These are phyloP conservation scores for Quercus gilva DNA, from an alignment of 306 rosid species.

Conservation along the genomic window DNA sequence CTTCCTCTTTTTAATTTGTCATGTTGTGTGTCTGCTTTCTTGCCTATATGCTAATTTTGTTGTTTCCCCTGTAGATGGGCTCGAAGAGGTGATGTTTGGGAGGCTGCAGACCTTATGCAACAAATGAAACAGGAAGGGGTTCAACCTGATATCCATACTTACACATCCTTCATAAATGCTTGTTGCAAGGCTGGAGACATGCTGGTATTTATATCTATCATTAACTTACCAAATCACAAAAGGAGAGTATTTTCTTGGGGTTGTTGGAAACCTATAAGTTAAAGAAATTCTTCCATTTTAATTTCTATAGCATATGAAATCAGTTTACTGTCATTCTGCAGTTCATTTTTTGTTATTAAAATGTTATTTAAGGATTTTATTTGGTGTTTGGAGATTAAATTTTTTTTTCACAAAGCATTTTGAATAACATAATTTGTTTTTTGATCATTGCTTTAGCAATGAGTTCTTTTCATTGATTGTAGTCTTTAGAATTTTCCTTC, in stretches of 20 bases:
- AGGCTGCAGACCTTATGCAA: conserved; percentile 97
- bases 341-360: background rate
- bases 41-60: conserved; percentile 14
- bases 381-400: background rate
- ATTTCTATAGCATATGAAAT: background rate
- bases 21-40: background rate
- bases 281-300: background rate
- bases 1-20: background rate
- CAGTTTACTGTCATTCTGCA: background rate
- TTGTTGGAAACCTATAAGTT: background rate
- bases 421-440: no score
- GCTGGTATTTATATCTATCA: conserved; percentile 47
- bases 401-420: background rate
- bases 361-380: background rate
- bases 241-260: background rate
- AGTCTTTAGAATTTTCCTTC: background rate
- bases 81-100: conserved; percentile 98
- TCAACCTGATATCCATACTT: conserved; percentile 88
- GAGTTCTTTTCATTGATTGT: background rate
- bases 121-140: conserved; percentile 83
- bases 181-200: conserved; percentile 96
- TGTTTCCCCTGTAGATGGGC: conserved; percentile 67
- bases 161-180: conserved; percentile 92
- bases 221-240: background rate
- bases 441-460: no score